Base-by-base conservation (phyloP, 2,329 filamentous ascomycete genomes). In the Neonectria ditissima region DNA sequence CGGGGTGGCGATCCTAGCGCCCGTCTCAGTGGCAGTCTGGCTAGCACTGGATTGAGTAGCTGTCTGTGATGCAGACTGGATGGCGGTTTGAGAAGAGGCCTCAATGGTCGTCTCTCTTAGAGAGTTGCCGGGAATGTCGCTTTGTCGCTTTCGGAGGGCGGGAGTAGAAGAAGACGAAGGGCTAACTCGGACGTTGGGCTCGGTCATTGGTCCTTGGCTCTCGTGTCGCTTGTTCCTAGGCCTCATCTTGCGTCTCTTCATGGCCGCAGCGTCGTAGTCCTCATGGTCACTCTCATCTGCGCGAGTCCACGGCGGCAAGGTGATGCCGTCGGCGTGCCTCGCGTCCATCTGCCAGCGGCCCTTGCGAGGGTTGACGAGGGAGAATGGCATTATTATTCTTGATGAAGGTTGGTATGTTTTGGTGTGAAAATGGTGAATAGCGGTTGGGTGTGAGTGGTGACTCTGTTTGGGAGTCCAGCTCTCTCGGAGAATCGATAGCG, bases 271-370 rank as follows among this genome's bases (percentile, higher is more conserved):
- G 18, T 70, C 67, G 64, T 73, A 62, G 9, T 59, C 62, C 43
- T 71, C 57, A 14, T 54, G 28, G 26, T 72, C 67, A 48, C 50
- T 63, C 24, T 71, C 70, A 43, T 76, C 75, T n/a, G 62, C 73
- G 22, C 65, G 65, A 14, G 75, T 76, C 75, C 75, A 77, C 8
- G 65, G 58, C 2, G 71, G 72, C 8, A 73, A 54, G 37, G 54
- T 53, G 47, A 61, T 62, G 18, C 62, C 60, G 39, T 68, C 62
- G 45, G 55, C 64, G 32, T 63, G 66, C 56, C 65, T 67, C 37
- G 60, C 63, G 54, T 69, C 60, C 41, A 54, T 58, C 32, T 70
- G 64, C 69, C 69, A 72, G 48, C 62, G 68, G 56, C 59, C 30
- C 37, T 65, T 61, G 41, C 41, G 56, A 55, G 59, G 53, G 18